Conservation (phyloP, 2,329 filamentous ascomycete species). For the Fusarium dlaminii region DNA sequence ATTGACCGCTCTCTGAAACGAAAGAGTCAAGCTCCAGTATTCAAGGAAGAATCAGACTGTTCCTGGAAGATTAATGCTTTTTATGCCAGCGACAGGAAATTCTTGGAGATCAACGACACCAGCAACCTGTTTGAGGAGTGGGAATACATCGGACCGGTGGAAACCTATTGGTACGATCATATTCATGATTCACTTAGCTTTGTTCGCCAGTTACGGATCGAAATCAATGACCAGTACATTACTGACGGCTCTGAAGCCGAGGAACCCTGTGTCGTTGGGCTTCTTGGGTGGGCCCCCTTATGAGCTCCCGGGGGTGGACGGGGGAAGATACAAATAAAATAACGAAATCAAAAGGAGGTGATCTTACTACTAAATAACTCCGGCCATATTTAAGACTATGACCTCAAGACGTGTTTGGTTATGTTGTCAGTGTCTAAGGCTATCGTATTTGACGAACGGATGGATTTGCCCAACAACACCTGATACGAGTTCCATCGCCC, state of each 20-base stretch:
- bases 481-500: background rate
- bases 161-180: background rate
- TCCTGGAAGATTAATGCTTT: background rate
- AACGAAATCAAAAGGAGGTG: fast-evolving
- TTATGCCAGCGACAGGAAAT: background rate
- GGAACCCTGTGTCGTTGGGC: background rate
- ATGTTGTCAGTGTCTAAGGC: background rate
- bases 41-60: background rate
- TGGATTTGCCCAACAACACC: background rate
- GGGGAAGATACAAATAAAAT: background rate
- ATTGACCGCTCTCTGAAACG: background rate
- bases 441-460: background rate
- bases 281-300: background rate
- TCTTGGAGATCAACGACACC: background rate
- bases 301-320: background rate
- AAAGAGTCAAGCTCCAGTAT: background rate
- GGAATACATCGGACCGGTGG: background rate
- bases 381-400: background rate
- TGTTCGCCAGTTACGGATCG: background rate
- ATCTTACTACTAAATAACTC: background rate
- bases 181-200: background rate
- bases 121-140: background rate
- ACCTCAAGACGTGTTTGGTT: background rate
- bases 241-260: background rate
- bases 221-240: background rate